A percentile compares a stretch with the other conserved stretches of the same genome.
Evolutionary conservation across 164 flowering plant species (phyloP).

Genomic region (Magnolia officinalis): DNA sequence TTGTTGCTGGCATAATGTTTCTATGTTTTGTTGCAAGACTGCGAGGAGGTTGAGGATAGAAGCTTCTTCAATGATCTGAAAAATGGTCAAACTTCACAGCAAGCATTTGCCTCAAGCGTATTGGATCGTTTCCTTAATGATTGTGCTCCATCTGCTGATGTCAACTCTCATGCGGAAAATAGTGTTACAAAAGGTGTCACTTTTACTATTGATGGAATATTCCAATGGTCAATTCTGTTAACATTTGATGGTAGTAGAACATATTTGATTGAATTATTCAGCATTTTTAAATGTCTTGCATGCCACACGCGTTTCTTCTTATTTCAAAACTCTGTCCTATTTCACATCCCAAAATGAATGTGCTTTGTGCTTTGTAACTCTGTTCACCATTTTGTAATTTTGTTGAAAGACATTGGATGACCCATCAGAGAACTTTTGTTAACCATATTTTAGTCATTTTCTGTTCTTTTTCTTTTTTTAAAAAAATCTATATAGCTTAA

Average conservation of each 20-base stretch:
- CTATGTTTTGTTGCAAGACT: neutral
- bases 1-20: neutral
- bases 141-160: neutral
- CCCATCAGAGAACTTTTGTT: too few relatives aligned
- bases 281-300: too few relatives aligned
- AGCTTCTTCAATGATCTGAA: constrained; percentile 9
- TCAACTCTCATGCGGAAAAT: neutral
- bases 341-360: too few relatives aligned
- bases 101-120: constrained; percentile 29
- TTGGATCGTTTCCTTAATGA: neutral
- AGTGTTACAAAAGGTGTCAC: neutral
- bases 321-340: too few relatives aligned
- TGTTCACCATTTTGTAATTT: too few relatives aligned
- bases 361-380: too few relatives aligned
- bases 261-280: too few relatives aligned
- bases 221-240: neutral
- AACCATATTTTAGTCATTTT: neutral
- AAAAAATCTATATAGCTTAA: neutral
- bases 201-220: neutral
- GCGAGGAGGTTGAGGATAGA: neutral
- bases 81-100: constrained; percentile 19
- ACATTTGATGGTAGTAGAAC: neutral
- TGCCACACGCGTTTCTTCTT: too few relatives aligned
- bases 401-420: too few relatives aligned
- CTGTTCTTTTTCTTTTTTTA: neutral